Evolutionary conservation across 2,329 filamentous ascomycete genomes (phyloP), one percentile per base, ranked within the genome.

Genomic region (Fusarium chaquense): DNA sequence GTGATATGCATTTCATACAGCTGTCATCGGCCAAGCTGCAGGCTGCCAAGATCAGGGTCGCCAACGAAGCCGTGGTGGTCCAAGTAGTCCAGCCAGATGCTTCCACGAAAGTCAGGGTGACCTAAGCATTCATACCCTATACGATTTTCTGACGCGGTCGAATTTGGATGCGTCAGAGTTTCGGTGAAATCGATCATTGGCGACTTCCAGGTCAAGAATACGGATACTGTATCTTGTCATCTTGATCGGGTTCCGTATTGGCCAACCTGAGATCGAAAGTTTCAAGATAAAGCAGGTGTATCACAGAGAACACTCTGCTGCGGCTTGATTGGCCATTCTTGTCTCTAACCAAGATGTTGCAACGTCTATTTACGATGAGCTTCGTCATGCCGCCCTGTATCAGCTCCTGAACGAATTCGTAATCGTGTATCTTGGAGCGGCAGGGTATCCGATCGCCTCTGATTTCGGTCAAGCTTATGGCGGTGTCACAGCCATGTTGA

Each of bases 331-430:
- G 58, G 58, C 20, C 41, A 38, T 30, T 28, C 16, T 28, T 47
- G 46, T 38, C 43, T 40, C 26, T 63, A 40, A 9, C 33, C 41
- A 43, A 40, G 44, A 57, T 38, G 20, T 30, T 30, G 15, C 49
- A 22, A 33, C 47, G 28, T 46, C 52, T 69, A 49, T 69, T 68
- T 68, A 62, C 69, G 67, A 71, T 70, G 67, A 69, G 64, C 38
- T 40, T 57, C 38, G 64, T 65, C 51, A 64, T 64, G 24, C 18
- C 24, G 16, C 40, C 11, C 32, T 13, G 32, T 59, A 54, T 36
- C 58, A 53, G 51, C 50, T 52, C 52, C 64, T 60, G 52, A 44
- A 63, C 8, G 35, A 54, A 47, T 45, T 70, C 58, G 51, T 63
- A 51, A 62, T 62, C 60, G 53, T 62, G 52, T 51, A 44, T 51